Base-by-base conservation (phyloP, 306 rosid species). In the Canavalia gladiata region DNA sequence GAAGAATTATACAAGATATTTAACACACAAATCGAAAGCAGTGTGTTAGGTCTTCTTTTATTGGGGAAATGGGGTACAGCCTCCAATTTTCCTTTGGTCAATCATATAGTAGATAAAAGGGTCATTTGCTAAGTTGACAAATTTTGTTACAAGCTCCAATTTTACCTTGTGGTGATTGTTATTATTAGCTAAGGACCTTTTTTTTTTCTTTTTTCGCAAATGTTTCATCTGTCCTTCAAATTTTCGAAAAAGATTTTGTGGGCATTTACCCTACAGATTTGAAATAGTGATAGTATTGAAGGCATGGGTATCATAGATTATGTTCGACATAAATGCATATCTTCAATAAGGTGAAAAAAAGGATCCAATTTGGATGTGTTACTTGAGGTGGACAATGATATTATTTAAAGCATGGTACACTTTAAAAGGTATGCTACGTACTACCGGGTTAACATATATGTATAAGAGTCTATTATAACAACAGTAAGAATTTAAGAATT, bases 1-100 rank as follows among this genome's bases (percentile, higher is more conserved):
- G 79, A 13, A 65, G 42, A 83, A 62, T 82, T 82, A 68, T 62
- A 7, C 42, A 42, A 7, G 6, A 63, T 43, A 72, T 30, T 79
- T 43, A 73, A 28, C 47, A 41, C 83, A 52, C 13, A 56, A 12
- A 45, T 55, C 5, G 2, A 66, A 65, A 78, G 65, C n/a, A 39
- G 0, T 10, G 18, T 57, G 72, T 67, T 84, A 29, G 58, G 76
- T 63, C 2, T 52, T 43, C 39, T 72, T 83, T 71, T 52, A 71
- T 63, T 42, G 78, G 55, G 63, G 41, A 66, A 52, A 30, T 12
- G 29, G 3, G 13, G 66, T 31, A 18, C 29, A 49, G 51, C 33
- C 39, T 54, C 54, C 72, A 70, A 47, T 73, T 54, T 35, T 51
- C 30, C 43, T 13, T n/a, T 66, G 51, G 35, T 42, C 37, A 28